phyloP scores from a whole-genome alignment of 1,139 yeast genomes.

The Pichia inconspicua region DNA sequence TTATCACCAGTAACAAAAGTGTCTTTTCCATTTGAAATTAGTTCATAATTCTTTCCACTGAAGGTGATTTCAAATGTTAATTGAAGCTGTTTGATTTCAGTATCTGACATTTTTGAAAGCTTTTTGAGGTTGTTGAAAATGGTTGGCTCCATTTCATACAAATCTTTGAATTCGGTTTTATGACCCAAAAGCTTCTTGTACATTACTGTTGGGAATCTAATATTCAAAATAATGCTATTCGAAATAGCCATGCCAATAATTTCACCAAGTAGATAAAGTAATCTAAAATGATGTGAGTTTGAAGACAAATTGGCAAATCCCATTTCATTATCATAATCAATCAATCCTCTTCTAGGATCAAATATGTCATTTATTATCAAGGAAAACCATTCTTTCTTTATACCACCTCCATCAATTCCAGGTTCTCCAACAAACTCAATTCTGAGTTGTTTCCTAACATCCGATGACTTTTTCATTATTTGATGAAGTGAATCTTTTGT shows the following conservation, averaged over 20 bases:
- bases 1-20: constrained; percentile 49
- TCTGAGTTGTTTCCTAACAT: constrained; percentile 64
- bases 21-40: constrained; percentile 50
- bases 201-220: constrained; percentile 65
- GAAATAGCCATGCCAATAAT: constrained; percentile 84
- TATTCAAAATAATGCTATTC: constrained; percentile 78
- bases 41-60: constrained; percentile 37
- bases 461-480: constrained; percentile 49
- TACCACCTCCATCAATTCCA: constrained; percentile 93
- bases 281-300: constrained; percentile 29
- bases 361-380: constrained; percentile 64
- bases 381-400: constrained; percentile 87
- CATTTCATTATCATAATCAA: constrained; percentile 59
- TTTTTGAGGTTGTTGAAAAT: constrained; percentile 51
- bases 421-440: constrained; percentile 82
- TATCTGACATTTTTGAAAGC: constrained; percentile 34
- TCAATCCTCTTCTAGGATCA: constrained; percentile 56
- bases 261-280: constrained; percentile 59
- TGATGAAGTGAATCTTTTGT: constrained; percentile 70
- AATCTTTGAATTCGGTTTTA: constrained; percentile 55
- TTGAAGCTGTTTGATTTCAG: constrained; percentile 33
- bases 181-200: constrained; percentile 61
- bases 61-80: constrained; percentile 42
- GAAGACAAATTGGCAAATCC: constrained; percentile 68
- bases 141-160: constrained; percentile 57